Conservation (phyloP, 176 grass and related monocot species). For the Saccharum officinarum region DNA sequence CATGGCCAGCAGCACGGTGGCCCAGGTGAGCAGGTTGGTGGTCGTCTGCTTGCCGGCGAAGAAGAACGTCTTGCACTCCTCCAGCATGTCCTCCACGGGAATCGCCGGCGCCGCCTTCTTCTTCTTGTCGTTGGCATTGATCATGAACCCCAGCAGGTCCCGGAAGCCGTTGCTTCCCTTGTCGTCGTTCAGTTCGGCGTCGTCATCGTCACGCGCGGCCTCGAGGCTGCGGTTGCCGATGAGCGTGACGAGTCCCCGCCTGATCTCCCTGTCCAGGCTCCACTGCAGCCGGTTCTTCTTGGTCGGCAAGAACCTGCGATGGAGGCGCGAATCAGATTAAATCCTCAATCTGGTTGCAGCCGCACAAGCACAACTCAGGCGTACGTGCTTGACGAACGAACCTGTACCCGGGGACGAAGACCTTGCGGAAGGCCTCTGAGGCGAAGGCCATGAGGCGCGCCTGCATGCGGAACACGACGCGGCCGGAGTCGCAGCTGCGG, state of each 20-base stretch:
- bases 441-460: conserved; percentile 74
- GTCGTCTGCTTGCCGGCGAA: conserved; percentile 98
- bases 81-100: conserved; percentile 70
- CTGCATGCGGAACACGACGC: conserved; percentile 74
- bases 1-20: conserved; percentile 90
- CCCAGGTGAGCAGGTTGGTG: conserved; percentile 82
- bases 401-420: conserved; percentile 87
- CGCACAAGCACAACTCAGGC: no score
- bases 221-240: conserved; percentile 53
- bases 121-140: conserved; percentile 41
- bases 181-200: not conserved
- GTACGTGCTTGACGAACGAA: not conserved
- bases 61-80: conserved; percentile 99
- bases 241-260: conserved; percentile 53
- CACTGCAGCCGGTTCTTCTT: conserved; percentile 73
- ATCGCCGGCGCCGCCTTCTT: conserved; percentile 32
- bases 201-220: not conserved
- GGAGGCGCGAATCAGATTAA: not conserved
- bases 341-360: no score
- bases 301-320: conserved; percentile 65
- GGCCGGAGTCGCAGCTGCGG: conserved; percentile 66
- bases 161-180: conserved; percentile 20
- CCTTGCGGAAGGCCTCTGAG: conserved; percentile 83
- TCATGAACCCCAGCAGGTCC: conserved; percentile 82
- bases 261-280: conserved; percentile 79